Evolutionary conservation across 1,139 yeast species (phyloP).

Genomic region (Geotrichum klebahnii): DNA sequence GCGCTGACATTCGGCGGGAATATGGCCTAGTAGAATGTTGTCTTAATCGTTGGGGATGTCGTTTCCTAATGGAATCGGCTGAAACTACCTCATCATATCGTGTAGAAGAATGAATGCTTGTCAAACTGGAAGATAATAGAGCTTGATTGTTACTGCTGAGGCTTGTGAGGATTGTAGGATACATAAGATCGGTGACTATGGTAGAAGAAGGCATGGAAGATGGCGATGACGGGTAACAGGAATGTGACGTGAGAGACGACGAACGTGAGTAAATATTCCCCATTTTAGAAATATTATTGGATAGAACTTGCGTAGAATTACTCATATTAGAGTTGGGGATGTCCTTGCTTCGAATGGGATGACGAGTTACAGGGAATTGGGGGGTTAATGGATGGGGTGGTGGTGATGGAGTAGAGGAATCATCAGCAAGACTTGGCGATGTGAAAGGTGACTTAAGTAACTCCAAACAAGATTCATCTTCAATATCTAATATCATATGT

Average conservation of each 20-base stretch:
- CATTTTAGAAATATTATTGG: not conserved
- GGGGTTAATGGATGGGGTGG: constrained; percentile 22
- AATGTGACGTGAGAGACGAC: constrained; percentile 9
- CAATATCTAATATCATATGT: not conserved
- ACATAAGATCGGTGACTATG: constrained; percentile 19
- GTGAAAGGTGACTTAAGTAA: constrained; percentile 13
- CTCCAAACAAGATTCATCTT: not conserved
- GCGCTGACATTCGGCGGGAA: constrained; percentile 18
- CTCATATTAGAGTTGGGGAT: too few species aligned
- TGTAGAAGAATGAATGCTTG: constrained; percentile 9
- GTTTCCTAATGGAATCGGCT: constrained; percentile 5
- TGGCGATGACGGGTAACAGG: not conserved
- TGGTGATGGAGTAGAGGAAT: constrained; percentile 20
- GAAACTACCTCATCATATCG: constrained; percentile 18
- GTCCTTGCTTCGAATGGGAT: too few species aligned
- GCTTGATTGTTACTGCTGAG: not conserved
- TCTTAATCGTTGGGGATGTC: not conserved
- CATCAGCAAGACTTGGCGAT: constrained; percentile 18
- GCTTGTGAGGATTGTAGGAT: constrained; percentile 6
- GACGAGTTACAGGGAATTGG: not conserved
- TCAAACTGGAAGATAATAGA: constrained; percentile 7
- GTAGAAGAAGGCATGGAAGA: constrained; percentile 10
- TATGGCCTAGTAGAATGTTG: constrained; percentile 14
- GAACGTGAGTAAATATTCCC: constrained; percentile 10
- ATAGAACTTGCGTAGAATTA: not conserved